Percentiles rank a stretch among this genome's conserved stretches.
Evolutionary conservation across 1,284 basidiomycete species (phyloP).

Genomic region (Malassezia furfur): DNA sequence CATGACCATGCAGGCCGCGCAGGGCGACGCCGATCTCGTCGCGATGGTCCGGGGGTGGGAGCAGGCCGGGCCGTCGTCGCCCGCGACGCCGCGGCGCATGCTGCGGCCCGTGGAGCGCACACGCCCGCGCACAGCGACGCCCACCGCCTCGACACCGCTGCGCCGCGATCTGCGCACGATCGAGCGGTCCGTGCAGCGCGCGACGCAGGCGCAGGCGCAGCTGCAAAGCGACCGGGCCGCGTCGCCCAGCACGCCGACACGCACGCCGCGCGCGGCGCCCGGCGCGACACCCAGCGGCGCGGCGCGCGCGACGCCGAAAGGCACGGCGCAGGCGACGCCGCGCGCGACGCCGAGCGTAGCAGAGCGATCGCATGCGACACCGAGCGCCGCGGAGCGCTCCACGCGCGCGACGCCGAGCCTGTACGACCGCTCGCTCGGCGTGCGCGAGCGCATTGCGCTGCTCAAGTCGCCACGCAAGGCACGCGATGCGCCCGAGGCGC

Average conservation of each 20-base stretch:
- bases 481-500: not conserved
- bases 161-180: not conserved
- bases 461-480: slow-evolving; percentile 9
- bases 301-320: too few species aligned
- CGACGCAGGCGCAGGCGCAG: too few species aligned
- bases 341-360: too few species aligned
- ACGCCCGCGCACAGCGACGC: not conserved
- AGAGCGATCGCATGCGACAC: too few species aligned
- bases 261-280: not conserved
- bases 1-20: slow-evolving; percentile 13
- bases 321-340: too few species aligned
- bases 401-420: slow-evolving; percentile 4
- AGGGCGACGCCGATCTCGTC: slow-evolving; percentile 12
- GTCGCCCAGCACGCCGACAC: not conserved
- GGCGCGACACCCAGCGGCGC: not conserved
- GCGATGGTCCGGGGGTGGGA: slow-evolving; percentile 17
- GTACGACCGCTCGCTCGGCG: slow-evolving; percentile 13
- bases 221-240: too few species aligned
- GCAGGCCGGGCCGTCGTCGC: slow-evolving; percentile 1
- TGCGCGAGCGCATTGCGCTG: slow-evolving; percentile 6
- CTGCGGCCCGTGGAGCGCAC: not conserved
- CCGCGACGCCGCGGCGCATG: not conserved
- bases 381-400: too few species aligned
- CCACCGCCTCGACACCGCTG: not conserved
- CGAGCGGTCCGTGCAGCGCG: not conserved